A percentile compares a stretch with the other conserved stretches of the same genome.
Conservation (phyloP, 2,329 filamentous ascomycete genomes). For the Hirsutella minnesotensis region DNA sequence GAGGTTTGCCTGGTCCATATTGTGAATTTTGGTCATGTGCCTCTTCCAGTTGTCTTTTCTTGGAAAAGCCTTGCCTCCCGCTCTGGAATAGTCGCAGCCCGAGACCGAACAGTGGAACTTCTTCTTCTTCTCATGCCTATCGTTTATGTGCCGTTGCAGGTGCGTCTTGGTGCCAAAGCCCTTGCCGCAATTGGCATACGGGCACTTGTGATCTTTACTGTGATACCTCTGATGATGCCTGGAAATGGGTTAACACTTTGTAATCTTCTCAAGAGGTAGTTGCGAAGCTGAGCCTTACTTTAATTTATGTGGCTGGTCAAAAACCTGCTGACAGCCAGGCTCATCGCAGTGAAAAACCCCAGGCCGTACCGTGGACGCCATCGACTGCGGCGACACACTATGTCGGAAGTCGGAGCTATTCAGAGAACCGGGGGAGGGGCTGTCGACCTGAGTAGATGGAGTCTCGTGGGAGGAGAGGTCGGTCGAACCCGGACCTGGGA, state of each 20-base stretch:
- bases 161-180: conserved; percentile 51
- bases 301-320: conserved; percentile 48
- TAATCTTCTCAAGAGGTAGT: too few species aligned
- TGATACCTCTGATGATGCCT: conserved; percentile 51
- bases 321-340: conserved; percentile 26
- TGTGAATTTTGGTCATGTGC: conserved; percentile 50
- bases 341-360: conserved; percentile 22
- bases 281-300: conserved; percentile 34
- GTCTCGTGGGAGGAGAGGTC: conserved; percentile 30
- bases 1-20: conserved; percentile 24
- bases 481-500: conserved; percentile 25
- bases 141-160: conserved; percentile 49
- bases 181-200: conserved; percentile 39
- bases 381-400: conserved; percentile 22
- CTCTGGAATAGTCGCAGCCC: conserved; percentile 42
- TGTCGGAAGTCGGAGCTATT: conserved; percentile 23
- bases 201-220: conserved; percentile 46
- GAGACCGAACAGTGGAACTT: conserved; percentile 45
- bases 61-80: conserved; percentile 46
- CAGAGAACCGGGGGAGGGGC: conserved; percentile 27
- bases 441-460: conserved; percentile 33
- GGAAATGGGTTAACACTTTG: conserved; percentile 1
- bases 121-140: conserved; percentile 47
- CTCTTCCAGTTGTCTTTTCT: conserved; percentile 52
- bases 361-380: conserved; percentile 15